These are phyloP conservation scores for Hyaloscypha finlandica DNA, from an alignment of 495 filamentous ascomycete genomes.

Conservation along the genomic window DNA sequence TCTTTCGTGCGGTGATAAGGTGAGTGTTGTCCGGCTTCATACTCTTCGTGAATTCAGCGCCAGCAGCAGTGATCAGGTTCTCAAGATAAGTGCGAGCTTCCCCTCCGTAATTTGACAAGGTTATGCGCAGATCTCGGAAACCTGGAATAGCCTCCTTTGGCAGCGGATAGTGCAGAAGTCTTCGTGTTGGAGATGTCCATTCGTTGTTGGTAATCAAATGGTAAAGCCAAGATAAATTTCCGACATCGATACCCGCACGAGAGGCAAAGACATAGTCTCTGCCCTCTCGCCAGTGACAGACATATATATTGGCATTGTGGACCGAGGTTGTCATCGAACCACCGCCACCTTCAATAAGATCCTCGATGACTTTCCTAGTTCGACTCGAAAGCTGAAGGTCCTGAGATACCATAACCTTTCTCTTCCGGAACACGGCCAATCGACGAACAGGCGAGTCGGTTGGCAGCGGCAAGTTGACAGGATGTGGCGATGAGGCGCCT, in stretches of 20 bases:
- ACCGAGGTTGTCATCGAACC: conserved; percentile 67
- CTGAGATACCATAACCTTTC: conserved; percentile 63
- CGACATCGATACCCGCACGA: conserved; percentile 74
- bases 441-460: conserved; percentile 38
- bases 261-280: conserved; percentile 75
- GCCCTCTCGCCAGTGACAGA: conserved; percentile 87
- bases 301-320: conserved; percentile 74
- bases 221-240: conserved; percentile 92
- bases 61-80: conserved; percentile 80
- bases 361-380: conserved; percentile 65
- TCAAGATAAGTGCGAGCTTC: conserved; percentile 94
- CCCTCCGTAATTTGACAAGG: conserved; percentile 92
- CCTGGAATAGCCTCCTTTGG: conserved; percentile 73
- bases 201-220: conserved; percentile 83
- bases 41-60: conserved; percentile 86
- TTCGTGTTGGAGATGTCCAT: conserved; percentile 79
- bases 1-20: conserved; percentile 84
- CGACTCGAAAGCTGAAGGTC: conserved; percentile 72
- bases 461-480: conserved; percentile 52
- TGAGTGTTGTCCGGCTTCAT: conserved; percentile 95
- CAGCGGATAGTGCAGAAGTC: conserved; percentile 87
- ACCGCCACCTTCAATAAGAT: conserved; percentile 66
- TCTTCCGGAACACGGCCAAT: conserved; percentile 65
- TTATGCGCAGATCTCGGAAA: conserved; percentile 75
- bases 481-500: conserved; percentile 72